These are phyloP conservation scores for Yamadazyma ubonensis DNA, from an alignment of 805 yeast genomes.

Conservation along the genomic window DNA sequence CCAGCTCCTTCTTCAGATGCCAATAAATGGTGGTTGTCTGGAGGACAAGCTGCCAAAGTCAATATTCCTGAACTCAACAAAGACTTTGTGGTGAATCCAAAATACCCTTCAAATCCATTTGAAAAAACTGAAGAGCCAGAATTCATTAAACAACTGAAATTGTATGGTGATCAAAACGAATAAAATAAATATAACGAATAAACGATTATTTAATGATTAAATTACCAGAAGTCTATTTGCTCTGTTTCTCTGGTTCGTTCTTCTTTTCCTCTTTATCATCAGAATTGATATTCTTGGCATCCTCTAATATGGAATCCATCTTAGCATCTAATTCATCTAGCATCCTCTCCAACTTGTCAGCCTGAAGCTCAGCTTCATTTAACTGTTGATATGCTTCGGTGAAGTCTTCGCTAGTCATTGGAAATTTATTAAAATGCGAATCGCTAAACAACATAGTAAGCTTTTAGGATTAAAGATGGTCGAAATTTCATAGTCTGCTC, in stretches of 20 bases:
- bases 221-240: background rate
- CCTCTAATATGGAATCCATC: constrained; percentile 55
- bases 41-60: constrained; percentile 73
- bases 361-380: constrained; percentile 63
- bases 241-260: background rate
- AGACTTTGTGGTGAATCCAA: constrained; percentile 61
- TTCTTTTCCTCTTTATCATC: background rate
- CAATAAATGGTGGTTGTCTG: constrained; percentile 89
- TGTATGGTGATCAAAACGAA: background rate
- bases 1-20: constrained; percentile 89
- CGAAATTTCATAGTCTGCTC: no score
- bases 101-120: constrained; percentile 73
- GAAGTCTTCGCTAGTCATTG: constrained; percentile 14
- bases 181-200: background rate
- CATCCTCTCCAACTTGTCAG: constrained; percentile 63
- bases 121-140: constrained; percentile 50
- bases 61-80: constrained; percentile 46
- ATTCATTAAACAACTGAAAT: constrained; percentile 32
- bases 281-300: constrained; percentile 36
- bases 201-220: background rate
- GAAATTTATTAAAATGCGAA: constrained; percentile 1
- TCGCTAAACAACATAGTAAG: no score
- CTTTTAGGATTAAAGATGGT: no score
- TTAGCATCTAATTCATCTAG: constrained; percentile 63
- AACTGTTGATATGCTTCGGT: constrained; percentile 56